Evolutionary conservation across 106 monocot species (phyloP).

Genomic region (Gastrodia elata): DNA sequence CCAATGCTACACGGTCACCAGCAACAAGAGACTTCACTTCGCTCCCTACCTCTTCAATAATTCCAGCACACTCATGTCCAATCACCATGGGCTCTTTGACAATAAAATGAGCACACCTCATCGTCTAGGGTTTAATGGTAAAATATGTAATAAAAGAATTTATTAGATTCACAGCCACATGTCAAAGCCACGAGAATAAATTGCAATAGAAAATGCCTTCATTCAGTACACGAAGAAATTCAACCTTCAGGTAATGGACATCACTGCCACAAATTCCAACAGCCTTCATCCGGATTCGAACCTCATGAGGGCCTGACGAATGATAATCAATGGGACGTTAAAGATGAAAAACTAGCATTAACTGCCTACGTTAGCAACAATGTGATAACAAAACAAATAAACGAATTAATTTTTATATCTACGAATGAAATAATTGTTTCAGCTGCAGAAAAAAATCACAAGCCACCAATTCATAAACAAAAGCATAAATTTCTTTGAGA

Average conservation of each 20-base stretch:
- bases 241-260: constrained; percentile 94
- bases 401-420: neutral
- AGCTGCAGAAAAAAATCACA: neutral
- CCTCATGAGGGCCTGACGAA: constrained; percentile 60
- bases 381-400: too few relatives aligned
- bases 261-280: constrained; percentile 98
- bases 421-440: neutral
- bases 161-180: neutral
- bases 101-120: constrained; percentile 77
- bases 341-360: neutral
- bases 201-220: neutral
- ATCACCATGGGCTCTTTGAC: constrained; percentile 99
- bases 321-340: neutral
- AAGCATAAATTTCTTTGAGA: neutral
- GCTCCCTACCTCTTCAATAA: constrained; percentile 82
- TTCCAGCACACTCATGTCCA: constrained; percentile 92
- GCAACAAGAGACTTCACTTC: constrained; percentile 57
- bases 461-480: neutral
- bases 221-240: neutral
- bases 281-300: constrained; percentile 89
- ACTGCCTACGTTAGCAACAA: neutral
- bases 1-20: constrained; percentile 89
- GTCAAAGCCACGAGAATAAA: neutral
- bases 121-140: constrained; percentile 21
- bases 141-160: neutral